Evolutionary conservation across 2,329 filamentous ascomycete genomes (phyloP).

Genomic region (Fusarium coffeatum): DNA sequence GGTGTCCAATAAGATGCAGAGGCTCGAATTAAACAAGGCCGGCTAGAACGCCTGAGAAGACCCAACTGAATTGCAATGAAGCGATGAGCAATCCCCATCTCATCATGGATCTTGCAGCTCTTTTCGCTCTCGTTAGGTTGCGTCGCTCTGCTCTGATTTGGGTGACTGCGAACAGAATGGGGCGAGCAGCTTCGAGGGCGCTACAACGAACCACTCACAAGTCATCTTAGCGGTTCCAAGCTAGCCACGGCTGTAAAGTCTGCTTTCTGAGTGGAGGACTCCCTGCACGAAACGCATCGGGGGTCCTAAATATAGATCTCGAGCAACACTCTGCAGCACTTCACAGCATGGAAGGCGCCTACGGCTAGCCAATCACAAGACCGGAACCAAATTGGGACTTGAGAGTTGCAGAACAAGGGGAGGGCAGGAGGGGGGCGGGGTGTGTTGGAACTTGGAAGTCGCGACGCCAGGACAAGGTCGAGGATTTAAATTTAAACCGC

Average conservation of each 20-base stretch:
- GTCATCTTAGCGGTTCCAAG: slow-evolving; percentile 34
- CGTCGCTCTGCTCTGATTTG: slow-evolving; percentile 8
- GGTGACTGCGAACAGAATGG: slow-evolving; percentile 21
- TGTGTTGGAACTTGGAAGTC: slow-evolving; percentile 9
- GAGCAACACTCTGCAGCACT: slow-evolving; percentile 39
- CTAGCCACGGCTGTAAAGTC: slow-evolving; percentile 35
- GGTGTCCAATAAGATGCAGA: slow-evolving; percentile 32
- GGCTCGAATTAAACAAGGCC: slow-evolving; percentile 4
- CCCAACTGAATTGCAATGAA: slow-evolving; percentile 9
- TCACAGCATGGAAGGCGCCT: slow-evolving; percentile 46
- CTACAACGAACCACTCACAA: slow-evolving; percentile 43
- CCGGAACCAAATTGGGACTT: slow-evolving; percentile 43
- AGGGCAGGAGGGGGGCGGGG: neutral
- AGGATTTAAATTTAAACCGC: slow-evolving; percentile 47
- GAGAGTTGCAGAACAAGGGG: slow-evolving; percentile 33
- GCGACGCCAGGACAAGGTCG: slow-evolving; percentile 23
- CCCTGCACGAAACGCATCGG: slow-evolving; percentile 45
- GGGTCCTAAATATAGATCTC: slow-evolving; percentile 52
- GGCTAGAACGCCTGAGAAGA: slow-evolving; percentile 17
- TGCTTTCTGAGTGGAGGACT: slow-evolving; percentile 40
- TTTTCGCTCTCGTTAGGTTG: neutral
- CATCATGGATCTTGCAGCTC: slow-evolving; percentile 19
- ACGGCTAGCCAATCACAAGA: slow-evolving; percentile 47
- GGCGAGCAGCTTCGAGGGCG: slow-evolving; percentile 23
- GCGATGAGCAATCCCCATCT: neutral